A percentile compares a stretch with the other conserved stretches of the same genome.
Evolutionary conservation across 768 basidiomycete species (phyloP).

Genomic region (Mycena leptocephala): DNA sequence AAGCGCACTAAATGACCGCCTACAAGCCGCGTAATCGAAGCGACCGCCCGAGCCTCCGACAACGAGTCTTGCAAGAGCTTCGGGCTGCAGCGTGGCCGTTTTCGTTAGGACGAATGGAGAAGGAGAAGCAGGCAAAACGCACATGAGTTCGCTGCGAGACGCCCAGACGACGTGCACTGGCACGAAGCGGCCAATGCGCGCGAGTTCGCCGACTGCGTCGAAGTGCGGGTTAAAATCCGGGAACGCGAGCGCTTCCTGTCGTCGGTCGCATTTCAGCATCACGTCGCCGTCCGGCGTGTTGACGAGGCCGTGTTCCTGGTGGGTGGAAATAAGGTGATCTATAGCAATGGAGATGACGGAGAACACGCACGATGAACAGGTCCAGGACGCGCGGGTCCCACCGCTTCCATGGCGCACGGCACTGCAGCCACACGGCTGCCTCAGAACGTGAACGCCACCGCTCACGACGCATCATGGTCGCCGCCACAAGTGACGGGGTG

Average conservation of each 20-base stretch:
- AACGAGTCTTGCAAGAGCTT: constrained; percentile 63
- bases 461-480: constrained; percentile 42
- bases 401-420: constrained; percentile 46
- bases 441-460: constrained; percentile 46
- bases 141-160: constrained; percentile 62
- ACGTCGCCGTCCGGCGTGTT: constrained; percentile 40
- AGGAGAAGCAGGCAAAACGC: constrained; percentile 33
- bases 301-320: constrained; percentile 37
- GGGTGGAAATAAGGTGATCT: background rate
- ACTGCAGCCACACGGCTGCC: constrained; percentile 43
- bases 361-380: constrained; percentile 44
- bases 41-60: constrained; percentile 52
- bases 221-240: constrained; percentile 62
- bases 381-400: constrained; percentile 50
- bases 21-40: constrained; percentile 61
- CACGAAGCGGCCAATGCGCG: constrained; percentile 50
- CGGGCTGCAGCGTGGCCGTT: constrained; percentile 48
- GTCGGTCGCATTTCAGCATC: constrained; percentile 60
- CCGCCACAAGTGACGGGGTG: constrained; percentile 32
- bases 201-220: constrained; percentile 54
- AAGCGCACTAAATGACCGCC: constrained; percentile 63
- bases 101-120: constrained; percentile 3
- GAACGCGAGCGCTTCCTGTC: constrained; percentile 64
- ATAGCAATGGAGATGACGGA: background rate
- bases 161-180: constrained; percentile 69